Conservation (phyloP, 2,329 filamentous ascomycete genomes). For the Davidsoniella virescens region DNA sequence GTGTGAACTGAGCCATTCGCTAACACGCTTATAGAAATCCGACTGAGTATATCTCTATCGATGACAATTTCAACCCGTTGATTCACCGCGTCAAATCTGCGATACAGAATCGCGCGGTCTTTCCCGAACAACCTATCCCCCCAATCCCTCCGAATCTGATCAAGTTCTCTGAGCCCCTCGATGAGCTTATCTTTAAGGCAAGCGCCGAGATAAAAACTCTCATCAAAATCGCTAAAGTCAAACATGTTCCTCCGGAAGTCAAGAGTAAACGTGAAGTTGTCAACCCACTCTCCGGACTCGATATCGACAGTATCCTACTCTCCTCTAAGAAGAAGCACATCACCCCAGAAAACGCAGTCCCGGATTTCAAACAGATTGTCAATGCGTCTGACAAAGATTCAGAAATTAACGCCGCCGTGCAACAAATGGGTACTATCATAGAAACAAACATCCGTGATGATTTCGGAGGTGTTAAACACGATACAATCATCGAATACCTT, state of each 20-base stretch:
- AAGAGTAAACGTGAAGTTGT: conserved; percentile 52
- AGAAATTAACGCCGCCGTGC: conserved; percentile 48
- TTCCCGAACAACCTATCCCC: conserved; percentile 48
- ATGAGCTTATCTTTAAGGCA: conserved; percentile 44
- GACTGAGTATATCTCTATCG: conserved; percentile 56
- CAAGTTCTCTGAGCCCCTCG: conserved; percentile 57
- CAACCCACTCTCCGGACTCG: conserved; percentile 78
- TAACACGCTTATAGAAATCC: conserved; percentile 20
- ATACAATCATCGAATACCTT: conserved; percentile 57
- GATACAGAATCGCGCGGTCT: conserved; percentile 64
- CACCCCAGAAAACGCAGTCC: conserved; percentile 58
- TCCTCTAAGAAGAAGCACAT: conserved; percentile 19
- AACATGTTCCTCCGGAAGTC: conserved; percentile 73
- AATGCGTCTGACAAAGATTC: conserved; percentile 40
- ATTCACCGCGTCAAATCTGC: conserved; percentile 84
- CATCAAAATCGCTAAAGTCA: conserved; percentile 57
- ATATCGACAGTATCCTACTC: conserved; percentile 61
- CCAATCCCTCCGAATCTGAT: conserved; percentile 47
- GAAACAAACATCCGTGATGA: conserved; percentile 52
- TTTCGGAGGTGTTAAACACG: conserved; percentile 60
- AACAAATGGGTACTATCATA: conserved; percentile 61
- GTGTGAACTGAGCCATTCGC: not conserved
- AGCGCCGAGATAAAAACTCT: conserved; percentile 44
- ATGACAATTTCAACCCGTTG: conserved; percentile 69
- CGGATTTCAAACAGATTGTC: conserved; percentile 76